Base-by-base conservation (phyloP, 2,329 filamentous ascomycete species). In the Myriosclerotinia duriaeana region DNA sequence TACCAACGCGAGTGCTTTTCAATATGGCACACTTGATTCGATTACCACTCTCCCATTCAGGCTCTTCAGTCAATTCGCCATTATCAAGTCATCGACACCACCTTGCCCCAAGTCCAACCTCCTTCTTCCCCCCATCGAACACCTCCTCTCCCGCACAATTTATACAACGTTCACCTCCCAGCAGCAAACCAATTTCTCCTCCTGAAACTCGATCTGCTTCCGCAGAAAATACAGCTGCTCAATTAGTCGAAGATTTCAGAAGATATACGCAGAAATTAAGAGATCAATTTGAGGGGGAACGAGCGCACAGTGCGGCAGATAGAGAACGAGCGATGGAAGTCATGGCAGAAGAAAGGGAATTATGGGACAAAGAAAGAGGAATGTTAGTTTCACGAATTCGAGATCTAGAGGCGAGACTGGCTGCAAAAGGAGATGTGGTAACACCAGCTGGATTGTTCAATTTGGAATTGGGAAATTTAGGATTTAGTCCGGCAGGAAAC, bases 281-380 rank as follows among this genome's bases (percentile, higher is more conserved):
- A 60, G 68, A 56, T 38, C 76, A 77, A 64, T 67, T 64, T 63
- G 70, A 75, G 55, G 75, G 75, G 52, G 75, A 77, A 68, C 71
- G 71, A 65, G 71, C 72, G 60, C 76, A 77, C 59, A 74, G 76
- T 69, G 48, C 64, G 40, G 75, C 74, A 8, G 75, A 77, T 54
- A 54, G 75, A 63, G 68, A 67, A 15, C 68, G 75, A 38, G 66
- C 69, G 38, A 72, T 75, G 46, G 76, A 77, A 56, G 69, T 77
- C 3, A 74, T 75, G 71, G 73, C 68, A 1, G 75, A 77, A 64
- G 76, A 77, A 71, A 61, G 75, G 60, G 64, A 67, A 9, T 64
- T 77, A n/a, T 77, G 75, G 74, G 75, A 76, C 34, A 69, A 71
- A 56, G 76, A 77, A 52, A 68, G 75, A 36, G 59, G 66, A 17